These are phyloP conservation scores for Fusarium sp. DNA, from an alignment of 2,329 filamentous ascomycete genomes.

Conservation along the genomic window DNA sequence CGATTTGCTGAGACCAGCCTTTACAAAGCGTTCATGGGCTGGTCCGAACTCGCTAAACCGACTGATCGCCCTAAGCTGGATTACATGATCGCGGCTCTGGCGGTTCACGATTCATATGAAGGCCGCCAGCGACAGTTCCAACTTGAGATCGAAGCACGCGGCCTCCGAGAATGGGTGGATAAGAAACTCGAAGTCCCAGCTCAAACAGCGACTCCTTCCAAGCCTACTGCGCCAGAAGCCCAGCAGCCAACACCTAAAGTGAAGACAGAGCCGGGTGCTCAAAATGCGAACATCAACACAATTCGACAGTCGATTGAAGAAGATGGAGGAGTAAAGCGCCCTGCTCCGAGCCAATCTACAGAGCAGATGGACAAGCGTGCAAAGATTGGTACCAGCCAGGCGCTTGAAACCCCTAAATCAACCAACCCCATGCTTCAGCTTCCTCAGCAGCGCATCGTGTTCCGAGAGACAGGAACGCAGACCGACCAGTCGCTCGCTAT, in stretches of 20 bases:
- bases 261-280: not conserved
- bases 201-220: not conserved
- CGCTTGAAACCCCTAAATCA: not conserved
- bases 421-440: not conserved
- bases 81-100: constrained; percentile 1
- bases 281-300: fast-evolving
- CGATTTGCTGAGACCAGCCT: not conserved
- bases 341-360: not conserved
- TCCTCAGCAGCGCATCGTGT: not conserved
- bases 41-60: not conserved
- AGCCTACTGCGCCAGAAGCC: not conserved
- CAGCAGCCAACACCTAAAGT: not conserved
- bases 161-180: constrained; percentile 14
- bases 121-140: too few relatives aligned
- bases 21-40: constrained; percentile 5
- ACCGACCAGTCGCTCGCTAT: not conserved
- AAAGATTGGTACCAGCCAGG: not conserved
- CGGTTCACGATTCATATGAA: too few relatives aligned
- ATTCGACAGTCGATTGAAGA: constrained; percentile 10
- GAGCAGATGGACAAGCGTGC: not conserved
- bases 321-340: constrained; percentile 1
- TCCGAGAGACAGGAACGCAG: constrained; percentile 2
- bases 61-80: not conserved
- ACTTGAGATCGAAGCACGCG: too few relatives aligned
- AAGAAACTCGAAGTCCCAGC: not conserved